Conservation (phyloP, 2,329 filamentous ascomycete species). For the Coniella lustricola region DNA sequence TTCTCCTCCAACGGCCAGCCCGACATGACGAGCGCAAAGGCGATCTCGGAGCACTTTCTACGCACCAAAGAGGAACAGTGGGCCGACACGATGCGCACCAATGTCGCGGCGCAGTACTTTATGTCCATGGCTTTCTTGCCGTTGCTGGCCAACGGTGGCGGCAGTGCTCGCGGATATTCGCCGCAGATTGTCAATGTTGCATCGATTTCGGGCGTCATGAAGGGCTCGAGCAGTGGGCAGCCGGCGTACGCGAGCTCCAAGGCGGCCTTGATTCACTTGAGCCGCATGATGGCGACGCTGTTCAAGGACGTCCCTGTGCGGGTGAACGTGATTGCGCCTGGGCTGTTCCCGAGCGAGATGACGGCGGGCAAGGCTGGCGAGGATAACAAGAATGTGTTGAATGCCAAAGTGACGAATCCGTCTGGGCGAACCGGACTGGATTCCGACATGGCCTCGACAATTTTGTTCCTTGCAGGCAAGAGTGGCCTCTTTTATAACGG, state of each 20-base stretch:
- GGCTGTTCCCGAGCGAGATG: conserved; percentile 38
- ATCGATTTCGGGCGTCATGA: conserved; percentile 45
- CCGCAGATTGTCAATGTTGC: conserved; percentile 44
- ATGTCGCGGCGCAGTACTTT: conserved; percentile 42
- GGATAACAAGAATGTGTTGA: conserved; percentile 38
- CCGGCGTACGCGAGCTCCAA: conserved; percentile 46
- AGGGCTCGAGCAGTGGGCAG: conserved; percentile 41
- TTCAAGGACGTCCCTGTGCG: conserved; percentile 44
- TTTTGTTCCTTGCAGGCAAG: conserved; percentile 42
- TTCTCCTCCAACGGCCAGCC: conserved; percentile 38
- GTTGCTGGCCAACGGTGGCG: conserved; percentile 38
- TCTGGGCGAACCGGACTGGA: conserved; percentile 35
- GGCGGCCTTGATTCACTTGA: conserved; percentile 37
- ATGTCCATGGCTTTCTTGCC: conserved; percentile 46
- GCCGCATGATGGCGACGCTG: conserved; percentile 37
- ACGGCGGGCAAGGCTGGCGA: conserved; percentile 37
- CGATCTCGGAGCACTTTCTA: conserved; percentile 44
- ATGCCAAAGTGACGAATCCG: conserved; percentile 35
- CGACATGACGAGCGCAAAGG: conserved; percentile 37
- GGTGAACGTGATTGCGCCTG: conserved; percentile 51
- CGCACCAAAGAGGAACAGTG: conserved; percentile 38
- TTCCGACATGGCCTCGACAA: conserved; percentile 43
- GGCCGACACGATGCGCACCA: conserved; percentile 43
- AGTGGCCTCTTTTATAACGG: conserved; percentile 46
- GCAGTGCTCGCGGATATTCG: conserved; percentile 37